Conservation (phyloP, 352 stramenopile species). For the Phytophthora kernoviae region DNA sequence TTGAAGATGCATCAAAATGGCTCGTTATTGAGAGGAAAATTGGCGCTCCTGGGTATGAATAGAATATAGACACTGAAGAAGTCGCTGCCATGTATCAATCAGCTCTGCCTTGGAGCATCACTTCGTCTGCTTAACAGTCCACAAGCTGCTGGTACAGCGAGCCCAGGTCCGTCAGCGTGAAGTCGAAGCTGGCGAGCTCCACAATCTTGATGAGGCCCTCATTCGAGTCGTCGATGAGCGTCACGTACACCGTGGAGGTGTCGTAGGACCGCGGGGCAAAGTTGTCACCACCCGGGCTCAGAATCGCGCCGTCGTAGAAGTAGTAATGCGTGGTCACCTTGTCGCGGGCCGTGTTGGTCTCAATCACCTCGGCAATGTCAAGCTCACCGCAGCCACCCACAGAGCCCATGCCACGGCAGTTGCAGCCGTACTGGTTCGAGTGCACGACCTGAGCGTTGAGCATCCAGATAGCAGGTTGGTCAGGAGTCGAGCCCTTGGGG, state of each 20-base stretch:
- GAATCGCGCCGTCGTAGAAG: conserved; percentile 54
- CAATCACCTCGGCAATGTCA: conserved; percentile 71
- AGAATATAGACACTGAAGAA: conserved; percentile 32
- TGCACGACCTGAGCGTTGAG: conserved; percentile 62
- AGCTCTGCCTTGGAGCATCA: conserved; percentile 5
- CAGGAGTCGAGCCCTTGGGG: conserved; percentile 30
- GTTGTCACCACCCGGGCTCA: conserved; percentile 47
- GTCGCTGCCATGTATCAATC: conserved; percentile 1
- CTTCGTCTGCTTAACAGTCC: conserved; percentile 22
- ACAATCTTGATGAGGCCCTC: conserved; percentile 66
- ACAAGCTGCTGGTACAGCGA: conserved; percentile 40
- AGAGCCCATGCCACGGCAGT: conserved; percentile 62
- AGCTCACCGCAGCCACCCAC: conserved; percentile 67
- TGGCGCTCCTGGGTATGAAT: conserved; percentile 17
- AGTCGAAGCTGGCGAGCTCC: conserved; percentile 59
- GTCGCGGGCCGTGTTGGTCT: conserved; percentile 39
- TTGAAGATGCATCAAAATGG: conserved; percentile 31
- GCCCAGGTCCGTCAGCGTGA: conserved; percentile 33
- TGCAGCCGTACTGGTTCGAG: conserved; percentile 66
- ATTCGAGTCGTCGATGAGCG: conserved; percentile 59
- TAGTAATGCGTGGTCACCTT: conserved; percentile 71
- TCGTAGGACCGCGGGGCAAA: conserved; percentile 43
- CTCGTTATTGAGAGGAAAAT: conserved; percentile 29
- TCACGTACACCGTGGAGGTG: conserved; percentile 54
- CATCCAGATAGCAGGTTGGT: conserved; percentile 66